Evolutionary conservation across 2,329 filamentous ascomycete species (phyloP), one percentile per base, ranked within the genome.

Genomic region (Fusarium duplospermum): DNA sequence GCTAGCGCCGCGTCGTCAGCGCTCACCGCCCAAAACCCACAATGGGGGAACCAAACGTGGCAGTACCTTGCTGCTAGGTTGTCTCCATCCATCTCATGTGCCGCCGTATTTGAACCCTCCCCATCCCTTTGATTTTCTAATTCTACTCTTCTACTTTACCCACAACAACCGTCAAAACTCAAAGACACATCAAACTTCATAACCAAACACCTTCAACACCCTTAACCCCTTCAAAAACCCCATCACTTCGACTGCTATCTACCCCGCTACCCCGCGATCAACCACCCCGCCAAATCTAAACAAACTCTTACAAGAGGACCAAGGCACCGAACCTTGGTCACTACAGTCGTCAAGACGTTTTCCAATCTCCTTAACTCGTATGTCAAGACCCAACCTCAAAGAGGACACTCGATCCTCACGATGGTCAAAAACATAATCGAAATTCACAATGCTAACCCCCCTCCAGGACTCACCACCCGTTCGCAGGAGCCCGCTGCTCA

Each of bases 281-380:
- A 70, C 66, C 69, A 68, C 62, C 71, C 72, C 76, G 68, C 75
- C 69, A 70, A 73, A 59, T 69, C 35, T 58, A 66, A 77, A 66
- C 69, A 67, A 71, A 24, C 68, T 68, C 76, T 72, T 78, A 67
- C 70, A 70, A 33, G 71, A 71, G 61, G 88, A 89, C 89, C 89
- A 88, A 89, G 87, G 82, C 78, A 74, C 71, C 79, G 75, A 78
- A 71, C 80, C 82, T 84, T 91, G 90, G 86, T 93, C 91, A 86
- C 84, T 77, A 73, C 81, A 84, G 84, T 85, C 92, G 93, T 90
- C 94, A 98, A 94, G 87, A 98, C 94, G 95, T 98, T 98, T 93
- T 96, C 95, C 89, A 98, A 97, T 88, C 93, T 97, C 81, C 93
- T 98, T 80, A 96, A 96, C 91, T 98, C 95, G 95, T 98, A 90